phyloP scores from a whole-genome alignment of 371 early-diverging fungal species.

The Syncephalastrum monosporum region DNA sequence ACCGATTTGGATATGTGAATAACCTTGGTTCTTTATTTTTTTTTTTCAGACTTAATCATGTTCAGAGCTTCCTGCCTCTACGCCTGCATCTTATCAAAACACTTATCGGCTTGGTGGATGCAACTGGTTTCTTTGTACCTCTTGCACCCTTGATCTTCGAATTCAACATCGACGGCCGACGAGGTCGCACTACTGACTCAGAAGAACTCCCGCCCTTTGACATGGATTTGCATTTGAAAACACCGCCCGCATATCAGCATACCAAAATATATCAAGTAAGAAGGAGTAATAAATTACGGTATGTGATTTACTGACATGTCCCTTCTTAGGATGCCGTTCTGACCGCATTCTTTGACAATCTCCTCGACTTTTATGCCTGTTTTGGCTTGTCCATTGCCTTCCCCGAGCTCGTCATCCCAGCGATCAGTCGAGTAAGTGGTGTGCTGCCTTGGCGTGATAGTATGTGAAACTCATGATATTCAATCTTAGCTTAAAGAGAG shows the following conservation, averaged over 20 bases:
- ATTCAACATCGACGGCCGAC: slow-evolving; percentile 54
- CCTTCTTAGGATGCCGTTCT: slow-evolving; percentile 59
- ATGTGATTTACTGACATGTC: background rate
- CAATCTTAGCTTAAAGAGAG: slow-evolving; percentile 52
- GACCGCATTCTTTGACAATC: slow-evolving; percentile 66
- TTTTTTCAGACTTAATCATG: slow-evolving; percentile 71
- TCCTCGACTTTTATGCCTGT: slow-evolving; percentile 79
- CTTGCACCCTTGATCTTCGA: slow-evolving; percentile 54
- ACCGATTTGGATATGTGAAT: background rate
- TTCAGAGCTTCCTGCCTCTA: slow-evolving; percentile 84
- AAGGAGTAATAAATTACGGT: background rate
- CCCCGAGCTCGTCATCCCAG: slow-evolving; percentile 86
- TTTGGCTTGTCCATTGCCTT: slow-evolving; percentile 85
- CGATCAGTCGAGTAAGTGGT: slow-evolving; percentile 62
- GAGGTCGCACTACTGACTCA: slow-evolving; percentile 56
- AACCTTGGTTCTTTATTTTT: background rate
- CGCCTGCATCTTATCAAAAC: slow-evolving; percentile 81
- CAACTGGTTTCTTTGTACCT: slow-evolving; percentile 46
- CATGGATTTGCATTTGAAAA: slow-evolving; percentile 72
- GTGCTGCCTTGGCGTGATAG: background rate
- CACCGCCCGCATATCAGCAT: slow-evolving; percentile 77
- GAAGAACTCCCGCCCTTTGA: slow-evolving; percentile 67
- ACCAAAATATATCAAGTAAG: slow-evolving; percentile 72
- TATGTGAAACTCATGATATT: slow-evolving; percentile 1
- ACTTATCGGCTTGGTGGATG: slow-evolving; percentile 65